Percentiles rank a stretch among this genome's conserved stretches.
phyloP scores from a whole-genome alignment of 257 asterid genomes.

The Solanum appendiculatum region DNA sequence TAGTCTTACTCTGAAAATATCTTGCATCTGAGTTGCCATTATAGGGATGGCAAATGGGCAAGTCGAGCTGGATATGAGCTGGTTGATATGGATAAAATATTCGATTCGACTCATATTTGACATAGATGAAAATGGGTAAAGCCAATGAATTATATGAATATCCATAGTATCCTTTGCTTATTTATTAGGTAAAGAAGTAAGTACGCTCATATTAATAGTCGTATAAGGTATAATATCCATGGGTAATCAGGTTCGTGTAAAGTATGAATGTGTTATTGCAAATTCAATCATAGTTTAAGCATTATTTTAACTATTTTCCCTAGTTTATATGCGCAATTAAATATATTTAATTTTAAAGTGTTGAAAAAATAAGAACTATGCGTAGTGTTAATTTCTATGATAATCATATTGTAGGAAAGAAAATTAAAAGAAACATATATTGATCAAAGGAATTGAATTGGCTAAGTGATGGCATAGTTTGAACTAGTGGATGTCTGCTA shows the following conservation, averaged over 20 bases:
- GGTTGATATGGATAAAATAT: no score
- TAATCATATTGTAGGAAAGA: background rate
- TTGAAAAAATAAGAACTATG: background rate
- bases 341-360: no score
- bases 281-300: background rate
- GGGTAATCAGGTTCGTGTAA: background rate
- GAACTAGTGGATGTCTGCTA: background rate
- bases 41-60: no score
- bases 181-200: no score
- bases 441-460: background rate
- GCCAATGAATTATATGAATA: no score
- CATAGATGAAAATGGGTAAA: no score
- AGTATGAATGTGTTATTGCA: background rate
- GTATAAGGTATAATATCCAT: background rate
- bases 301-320: no score
- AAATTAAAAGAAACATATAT: background rate
- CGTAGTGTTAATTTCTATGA: background rate
- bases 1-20: background rate
- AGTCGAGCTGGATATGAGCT: no score
- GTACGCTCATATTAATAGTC: no score
- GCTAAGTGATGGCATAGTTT: background rate
- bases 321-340: background rate
- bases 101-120: no score
- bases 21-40: background rate
- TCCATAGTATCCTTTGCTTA: no score